These are phyloP conservation scores for Coemansia sp. DNA, from an alignment of 192 early-diverging fungal species.

Conservation along the genomic window DNA sequence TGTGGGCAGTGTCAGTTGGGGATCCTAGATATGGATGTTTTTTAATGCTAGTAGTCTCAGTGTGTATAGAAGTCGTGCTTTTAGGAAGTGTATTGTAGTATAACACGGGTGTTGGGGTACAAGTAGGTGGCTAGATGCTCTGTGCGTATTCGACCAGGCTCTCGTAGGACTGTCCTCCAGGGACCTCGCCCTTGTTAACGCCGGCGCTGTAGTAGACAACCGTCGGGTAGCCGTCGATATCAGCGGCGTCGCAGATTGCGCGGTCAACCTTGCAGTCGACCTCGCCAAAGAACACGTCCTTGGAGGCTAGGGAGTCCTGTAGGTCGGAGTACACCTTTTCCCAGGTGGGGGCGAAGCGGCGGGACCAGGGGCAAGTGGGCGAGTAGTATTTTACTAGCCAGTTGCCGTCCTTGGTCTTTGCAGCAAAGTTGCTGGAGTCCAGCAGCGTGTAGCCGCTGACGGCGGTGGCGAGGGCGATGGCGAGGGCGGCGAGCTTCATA, in stretches of 20 bases:
- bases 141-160: constrained; percentile 26
- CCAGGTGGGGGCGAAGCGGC: constrained; percentile 53
- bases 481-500: constrained; percentile 35
- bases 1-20: not conserved
- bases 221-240: constrained; percentile 53
- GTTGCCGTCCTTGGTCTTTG: constrained; percentile 35
- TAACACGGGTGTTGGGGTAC: not conserved
- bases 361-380: constrained; percentile 49
- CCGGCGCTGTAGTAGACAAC: constrained; percentile 44
- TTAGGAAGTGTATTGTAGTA: not conserved
- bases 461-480: constrained; percentile 22
- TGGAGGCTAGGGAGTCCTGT: constrained; percentile 23
- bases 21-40: not conserved
- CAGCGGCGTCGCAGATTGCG: constrained; percentile 32
- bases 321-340: constrained; percentile 43
- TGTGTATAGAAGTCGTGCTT: not conserved
- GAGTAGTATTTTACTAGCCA: constrained; percentile 57
- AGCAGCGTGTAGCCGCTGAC: constrained; percentile 46
- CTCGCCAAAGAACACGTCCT: constrained; percentile 42
- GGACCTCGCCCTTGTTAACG: constrained; percentile 47
- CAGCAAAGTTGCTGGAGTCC: constrained; percentile 38
- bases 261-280: constrained; percentile 52
- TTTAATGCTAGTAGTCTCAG: not conserved
- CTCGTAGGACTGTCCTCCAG: constrained; percentile 45
- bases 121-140: constrained; percentile 12